Percentiles rank a stretch among this genome's conserved stretches.
Conservation (phyloP, 805 yeast species). For the Wickerhamomyces sydowiorum region DNA sequence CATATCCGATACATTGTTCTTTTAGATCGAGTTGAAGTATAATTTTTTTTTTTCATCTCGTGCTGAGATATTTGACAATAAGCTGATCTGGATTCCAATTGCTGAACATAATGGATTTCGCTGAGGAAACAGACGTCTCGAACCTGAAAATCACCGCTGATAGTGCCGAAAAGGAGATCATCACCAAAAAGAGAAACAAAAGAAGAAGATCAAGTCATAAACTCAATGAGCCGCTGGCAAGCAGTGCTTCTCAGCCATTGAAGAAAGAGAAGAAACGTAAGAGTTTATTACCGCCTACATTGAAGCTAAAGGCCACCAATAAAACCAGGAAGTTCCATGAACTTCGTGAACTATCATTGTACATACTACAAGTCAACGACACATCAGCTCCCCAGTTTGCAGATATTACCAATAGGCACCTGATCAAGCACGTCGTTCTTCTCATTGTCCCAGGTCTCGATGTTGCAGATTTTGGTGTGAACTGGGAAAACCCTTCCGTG, state of each 20-base stretch:
- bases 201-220: conserved; percentile 24
- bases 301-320: conserved; percentile 29
- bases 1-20: too few relatives aligned
- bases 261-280: conserved; percentile 27
- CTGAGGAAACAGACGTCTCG: neutral
- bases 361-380: conserved; percentile 22
- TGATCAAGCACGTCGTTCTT: conserved; percentile 49
- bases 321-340: conserved; percentile 11
- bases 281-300: conserved; percentile 19
- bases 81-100: too few relatives aligned
- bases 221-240: conserved; percentile 3
- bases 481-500: conserved; percentile 12
- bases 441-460: conserved; percentile 64
- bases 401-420: conserved; percentile 39
- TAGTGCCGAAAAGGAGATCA: too few relatives aligned
- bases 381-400: conserved; percentile 39
- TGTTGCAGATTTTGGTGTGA: conserved; percentile 35
- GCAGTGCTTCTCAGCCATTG: conserved; percentile 3
- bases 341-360: conserved; percentile 23
- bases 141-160: neutral
- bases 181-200: too few relatives aligned
- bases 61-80: too few relatives aligned
- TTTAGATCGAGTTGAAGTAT: too few relatives aligned
- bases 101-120: neutral
- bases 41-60: too few relatives aligned